Percentiles rank a stretch among this genome's conserved stretches.
Evolutionary conservation across 768 basidiomycete species (phyloP).

Genomic region (Leucogyrophana mollusca): DNA sequence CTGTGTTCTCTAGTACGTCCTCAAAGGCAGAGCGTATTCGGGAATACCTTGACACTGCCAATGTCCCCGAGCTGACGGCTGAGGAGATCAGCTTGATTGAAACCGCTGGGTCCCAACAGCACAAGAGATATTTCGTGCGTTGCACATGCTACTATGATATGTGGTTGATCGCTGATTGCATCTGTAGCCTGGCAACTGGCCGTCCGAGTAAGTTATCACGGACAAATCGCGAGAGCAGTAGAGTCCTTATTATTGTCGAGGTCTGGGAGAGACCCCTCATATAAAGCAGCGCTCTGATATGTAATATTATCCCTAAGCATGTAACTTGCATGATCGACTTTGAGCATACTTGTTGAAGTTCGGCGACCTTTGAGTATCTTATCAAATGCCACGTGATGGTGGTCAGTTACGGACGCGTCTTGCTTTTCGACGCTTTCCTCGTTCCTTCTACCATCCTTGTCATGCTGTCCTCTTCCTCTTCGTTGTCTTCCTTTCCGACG

Average conservation of each 20-base stretch:
- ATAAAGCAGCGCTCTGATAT: no score
- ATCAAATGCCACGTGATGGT: no score
- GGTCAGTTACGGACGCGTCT: no score
- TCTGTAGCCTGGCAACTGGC: conserved; percentile 16
- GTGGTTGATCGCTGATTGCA: neutral
- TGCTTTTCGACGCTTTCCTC: no score
- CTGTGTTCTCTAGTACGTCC: conserved; percentile 24
- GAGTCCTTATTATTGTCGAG: no score
- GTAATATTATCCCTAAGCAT: no score
- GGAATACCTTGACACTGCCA: conserved; percentile 31
- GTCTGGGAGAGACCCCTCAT: no score
- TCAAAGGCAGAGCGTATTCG: conserved; percentile 29
- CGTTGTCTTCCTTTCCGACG: conserved; percentile 23
- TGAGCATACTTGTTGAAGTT: no score
- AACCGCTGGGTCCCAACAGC: conserved; percentile 18
- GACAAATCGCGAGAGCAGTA: no score
- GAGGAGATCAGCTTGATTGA: conserved; percentile 26
- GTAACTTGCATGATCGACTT: no score
- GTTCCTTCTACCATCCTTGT: no score
- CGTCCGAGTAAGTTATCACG: conserved; percentile 12
- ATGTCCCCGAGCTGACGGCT: conserved; percentile 23
- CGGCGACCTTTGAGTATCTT: no score
- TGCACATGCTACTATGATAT: neutral
- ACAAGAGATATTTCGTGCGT: conserved; percentile 27
- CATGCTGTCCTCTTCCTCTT: neutral